A percentile compares a stretch with the other conserved stretches of the same genome.
Evolutionary conservation across 805 yeast species (phyloP).

Genomic region (Candida corydali): DNA sequence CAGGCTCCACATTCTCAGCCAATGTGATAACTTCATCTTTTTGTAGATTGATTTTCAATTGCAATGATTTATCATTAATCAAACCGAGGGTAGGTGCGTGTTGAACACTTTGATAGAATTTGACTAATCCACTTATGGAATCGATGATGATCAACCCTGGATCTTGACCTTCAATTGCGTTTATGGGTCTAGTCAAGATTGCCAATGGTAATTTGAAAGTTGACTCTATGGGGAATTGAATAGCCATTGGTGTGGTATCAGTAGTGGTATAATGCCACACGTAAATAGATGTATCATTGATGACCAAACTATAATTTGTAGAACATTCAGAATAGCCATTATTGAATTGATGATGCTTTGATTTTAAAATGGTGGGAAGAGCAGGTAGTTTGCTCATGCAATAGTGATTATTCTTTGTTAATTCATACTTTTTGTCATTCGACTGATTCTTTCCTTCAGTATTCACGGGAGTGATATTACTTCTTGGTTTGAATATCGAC

Average conservation of each 20-base stretch:
- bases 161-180: constrained; percentile 37
- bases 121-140: constrained; percentile 52
- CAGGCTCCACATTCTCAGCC: constrained; percentile 63
- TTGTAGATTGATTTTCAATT: constrained; percentile 36
- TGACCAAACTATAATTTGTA: constrained; percentile 47
- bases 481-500: constrained; percentile 8
- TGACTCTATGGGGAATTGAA: constrained; percentile 45
- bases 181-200: constrained; percentile 53
- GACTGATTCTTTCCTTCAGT: not conserved
- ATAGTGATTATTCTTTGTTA: constrained; percentile 56
- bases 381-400: constrained; percentile 56
- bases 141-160: constrained; percentile 74
- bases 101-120: constrained; percentile 72
- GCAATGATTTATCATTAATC: constrained; percentile 41
- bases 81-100: constrained; percentile 65
- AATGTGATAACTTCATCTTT: constrained; percentile 54
- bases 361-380: constrained; percentile 40
- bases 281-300: constrained; percentile 48
- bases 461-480: constrained; percentile 2
- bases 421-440: constrained; percentile 27
- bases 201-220: constrained; percentile 44
- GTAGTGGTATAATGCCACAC: constrained; percentile 69
- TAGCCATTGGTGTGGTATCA: constrained; percentile 54
- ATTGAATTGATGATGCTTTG: constrained; percentile 10
- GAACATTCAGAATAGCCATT: constrained; percentile 46